phyloP scores from a whole-genome alignment of 768 basidiomycete genomes.

The Hemileccinum impolitum region DNA sequence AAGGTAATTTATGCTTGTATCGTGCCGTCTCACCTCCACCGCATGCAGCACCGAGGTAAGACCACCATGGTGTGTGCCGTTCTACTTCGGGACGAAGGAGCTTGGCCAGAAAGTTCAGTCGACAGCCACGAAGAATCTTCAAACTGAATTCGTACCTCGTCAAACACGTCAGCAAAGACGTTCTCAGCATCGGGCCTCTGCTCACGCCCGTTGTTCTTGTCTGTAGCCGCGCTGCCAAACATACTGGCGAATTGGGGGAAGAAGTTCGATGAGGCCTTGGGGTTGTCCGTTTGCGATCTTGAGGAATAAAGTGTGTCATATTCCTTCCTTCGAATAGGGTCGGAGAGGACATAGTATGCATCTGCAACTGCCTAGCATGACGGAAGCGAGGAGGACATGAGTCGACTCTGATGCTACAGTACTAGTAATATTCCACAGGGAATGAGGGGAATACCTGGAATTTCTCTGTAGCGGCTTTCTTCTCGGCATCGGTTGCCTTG shows the following conservation, averaged over 20 bases:
- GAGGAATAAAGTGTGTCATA: slow-evolving; percentile 68
- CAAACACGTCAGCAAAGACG: slow-evolving; percentile 88
- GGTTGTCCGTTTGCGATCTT: slow-evolving; percentile 51
- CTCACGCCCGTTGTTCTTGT: slow-evolving; percentile 30
- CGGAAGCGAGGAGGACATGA: not conserved
- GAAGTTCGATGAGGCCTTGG: slow-evolving; percentile 68
- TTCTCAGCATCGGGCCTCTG: slow-evolving; percentile 72
- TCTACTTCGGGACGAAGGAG: slow-evolving; percentile 81
- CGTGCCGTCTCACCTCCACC: slow-evolving; percentile 49
- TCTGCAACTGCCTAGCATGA: slow-evolving; percentile 72
- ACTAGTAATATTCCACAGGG: not conserved
- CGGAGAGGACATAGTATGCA: slow-evolving; percentile 91
- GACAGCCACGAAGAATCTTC: not conserved
- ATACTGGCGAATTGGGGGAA: slow-evolving; percentile 72
- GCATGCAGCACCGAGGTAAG: slow-evolving; percentile 64
- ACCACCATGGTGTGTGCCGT: slow-evolving; percentile 68
- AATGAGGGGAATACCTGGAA: slow-evolving; percentile 60
- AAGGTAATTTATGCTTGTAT: slow-evolving; percentile 17
- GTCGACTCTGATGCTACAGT: slow-evolving; percentile 21
- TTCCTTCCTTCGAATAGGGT: slow-evolving; percentile 65
- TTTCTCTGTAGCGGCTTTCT: slow-evolving; percentile 70
- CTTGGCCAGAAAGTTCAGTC: slow-evolving; percentile 36
- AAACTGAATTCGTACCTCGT: slow-evolving; percentile 58
- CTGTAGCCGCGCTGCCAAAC: slow-evolving; percentile 48
- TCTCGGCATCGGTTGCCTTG: slow-evolving; percentile 69